These are phyloP conservation scores for Nematodospora anomalae DNA, from an alignment of 1,139 yeast genomes.

Conservation along the genomic window DNA sequence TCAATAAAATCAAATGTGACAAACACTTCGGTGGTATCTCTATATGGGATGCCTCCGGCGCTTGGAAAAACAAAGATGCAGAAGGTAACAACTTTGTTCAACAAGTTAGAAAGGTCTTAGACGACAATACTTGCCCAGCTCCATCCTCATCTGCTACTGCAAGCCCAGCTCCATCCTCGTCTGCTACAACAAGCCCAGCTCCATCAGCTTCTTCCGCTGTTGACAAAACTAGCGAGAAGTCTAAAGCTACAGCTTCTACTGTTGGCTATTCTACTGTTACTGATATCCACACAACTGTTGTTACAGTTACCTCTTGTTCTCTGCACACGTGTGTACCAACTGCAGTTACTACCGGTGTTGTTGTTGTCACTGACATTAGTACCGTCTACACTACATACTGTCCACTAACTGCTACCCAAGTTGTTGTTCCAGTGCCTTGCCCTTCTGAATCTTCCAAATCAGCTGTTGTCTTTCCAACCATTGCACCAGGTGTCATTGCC, in stretches of 20 bases:
- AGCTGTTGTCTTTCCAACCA: constrained; percentile 3
- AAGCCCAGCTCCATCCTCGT: constrained; percentile 9
- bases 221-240: constrained; percentile 6
- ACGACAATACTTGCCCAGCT: constrained; percentile 13
- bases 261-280: constrained; percentile 31
- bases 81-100: constrained; percentile 16
- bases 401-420: constrained; percentile 22
- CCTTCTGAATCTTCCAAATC: constrained; percentile 5
- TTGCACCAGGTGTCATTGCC: constrained; percentile 2
- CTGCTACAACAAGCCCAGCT: constrained; percentile 10
- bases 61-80: constrained; percentile 50
- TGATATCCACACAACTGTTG: constrained; percentile 25
- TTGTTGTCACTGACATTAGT: constrained; percentile 26
- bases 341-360: constrained; percentile 36
- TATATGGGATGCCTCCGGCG: constrained; percentile 92
- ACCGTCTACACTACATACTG: constrained; percentile 37
- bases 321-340: constrained; percentile 32
- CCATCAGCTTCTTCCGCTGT: constrained; percentile 2
- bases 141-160: constrained; percentile 13
- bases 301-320: constrained; percentile 51
- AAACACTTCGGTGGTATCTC: constrained; percentile 77
- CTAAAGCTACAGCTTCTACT: constrained; percentile 5
- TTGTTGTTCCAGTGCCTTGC: constrained; percentile 9
- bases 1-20: constrained; percentile 40
- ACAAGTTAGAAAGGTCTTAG: constrained; percentile 16